These are phyloP conservation scores for Aphanomyces cochlioides DNA, from an alignment of 352 stramenopile species.

Conservation along the genomic window DNA sequence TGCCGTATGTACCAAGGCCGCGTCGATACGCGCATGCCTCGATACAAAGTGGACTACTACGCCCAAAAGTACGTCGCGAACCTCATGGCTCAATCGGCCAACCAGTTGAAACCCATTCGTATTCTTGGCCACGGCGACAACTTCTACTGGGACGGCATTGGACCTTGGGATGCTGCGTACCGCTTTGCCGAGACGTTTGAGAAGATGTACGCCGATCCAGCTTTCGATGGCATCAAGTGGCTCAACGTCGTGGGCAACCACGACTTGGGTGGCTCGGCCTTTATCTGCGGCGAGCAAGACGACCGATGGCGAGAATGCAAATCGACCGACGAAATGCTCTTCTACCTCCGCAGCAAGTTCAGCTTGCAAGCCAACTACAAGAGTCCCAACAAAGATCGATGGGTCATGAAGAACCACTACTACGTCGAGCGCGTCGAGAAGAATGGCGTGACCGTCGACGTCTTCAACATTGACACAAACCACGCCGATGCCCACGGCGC, in stretches of 20 bases:
- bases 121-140: constrained; percentile 58
- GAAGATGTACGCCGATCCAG: constrained; percentile 49
- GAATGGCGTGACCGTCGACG: constrained; percentile 79
- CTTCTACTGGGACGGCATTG: constrained; percentile 72
- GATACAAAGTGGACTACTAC: constrained; percentile 37
- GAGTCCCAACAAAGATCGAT: constrained; percentile 67
- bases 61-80: constrained; percentile 46
- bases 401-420: constrained; percentile 66
- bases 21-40: constrained; percentile 11
- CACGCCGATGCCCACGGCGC: constrained; percentile 78
- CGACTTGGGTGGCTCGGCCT: constrained; percentile 72
- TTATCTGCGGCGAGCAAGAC: constrained; percentile 53
- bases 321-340: constrained; percentile 45
- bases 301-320: constrained; percentile 43
- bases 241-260: constrained; percentile 77
- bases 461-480: constrained; percentile 89
- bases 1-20: constrained; percentile 35
- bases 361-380: constrained; percentile 57
- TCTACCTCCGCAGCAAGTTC: constrained; percentile 55
- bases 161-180: constrained; percentile 43
- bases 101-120: constrained; percentile 33
- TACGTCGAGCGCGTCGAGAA: constrained; percentile 73
- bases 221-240: constrained; percentile 60
- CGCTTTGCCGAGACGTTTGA: constrained; percentile 74
- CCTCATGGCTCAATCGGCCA: constrained; percentile 38